Base-by-base conservation (phyloP, 805 yeast genomes). In the Candida ortonii region DNA sequence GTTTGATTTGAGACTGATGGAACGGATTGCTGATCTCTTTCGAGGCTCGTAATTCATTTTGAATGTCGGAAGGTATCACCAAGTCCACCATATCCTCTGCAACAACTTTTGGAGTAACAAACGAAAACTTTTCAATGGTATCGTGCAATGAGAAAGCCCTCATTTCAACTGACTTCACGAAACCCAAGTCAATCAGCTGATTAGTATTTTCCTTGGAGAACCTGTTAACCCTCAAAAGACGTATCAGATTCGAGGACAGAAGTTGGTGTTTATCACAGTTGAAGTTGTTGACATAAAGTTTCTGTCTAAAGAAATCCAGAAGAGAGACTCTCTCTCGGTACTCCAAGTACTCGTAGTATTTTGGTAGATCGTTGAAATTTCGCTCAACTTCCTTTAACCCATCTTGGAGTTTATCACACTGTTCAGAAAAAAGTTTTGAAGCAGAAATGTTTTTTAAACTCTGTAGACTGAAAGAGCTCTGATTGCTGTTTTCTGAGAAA, bases 61-160 rank as follows among this genome's bases (percentile, higher is more conserved):
- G 48, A 0, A 49, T 32, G 14, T 68, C 64, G 5, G 58, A 43
- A 1, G 81, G 69, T n/a, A 77, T 60, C 1, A 67, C 38, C 26
- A 70, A 59, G 26, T 78, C 75, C 30, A 75, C 69, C 71, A 81
- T 69, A 53, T 88, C 90, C 33, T 84, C 66, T 1, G 86, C 71
- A 2, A 88, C 94, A 4, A 77, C 95, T 3, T 79, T 67, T 0
- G 99, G 98, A 0, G 97, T 93, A 4, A 90, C 73, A 44, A 85
- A 90, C 0, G 95, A 85, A 60, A 70, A 93, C 41, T 81, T 78
- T 26, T 84, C 86, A 39, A 90, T 71, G 0, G 65, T 53, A 21
- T 73, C 77, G 7, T 62, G 55, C 67, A 79, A 65, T 0, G 41
- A 27, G 3, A 54, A 30, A 5, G 71, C 51, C 41, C 75, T 58